Base-by-base conservation (phyloP, 2,329 filamentous ascomycete genomes). In the Pseudogymnoascus sp. region DNA sequence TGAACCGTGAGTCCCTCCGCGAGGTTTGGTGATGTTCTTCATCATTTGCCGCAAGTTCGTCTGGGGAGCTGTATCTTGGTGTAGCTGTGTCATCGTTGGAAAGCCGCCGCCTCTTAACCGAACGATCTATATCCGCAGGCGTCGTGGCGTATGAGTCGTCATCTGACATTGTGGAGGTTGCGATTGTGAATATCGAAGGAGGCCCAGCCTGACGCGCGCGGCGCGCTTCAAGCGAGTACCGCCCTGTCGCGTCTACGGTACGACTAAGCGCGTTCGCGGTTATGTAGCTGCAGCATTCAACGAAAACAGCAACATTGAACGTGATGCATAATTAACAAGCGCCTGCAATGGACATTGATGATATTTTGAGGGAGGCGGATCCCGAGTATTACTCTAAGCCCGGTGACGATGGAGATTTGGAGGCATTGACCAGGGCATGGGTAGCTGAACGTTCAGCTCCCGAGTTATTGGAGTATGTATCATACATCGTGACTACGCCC, bases 401-500 rank as follows among this genome's bases (percentile, higher is more conserved):
- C 36, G 69, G 68, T 36, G 64, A 67, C 40, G 69, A 66, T 21
- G 61, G 62, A 47, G 93, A 97, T 76, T 82, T 97, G 69, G 92
- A 97, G 75, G 86, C 90, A 62, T 79, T 99, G 69, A 97, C 93
- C 69, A 88, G 93, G 71, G 89, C 88, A 71, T 99, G 93, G 93
- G 85, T 97, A 50, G 91, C 93, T 47, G 96, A 99, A 76, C 86
- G 95, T 69, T 90, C 89, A 64, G 88, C 91, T 50, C 91, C 93
- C 2, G 93, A 97, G 76, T 81, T 99, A n/a, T 80, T 97, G 40
- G 84, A 87, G 77, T 97, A 86, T 77, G 79, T 69, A 19, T 19
- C 38, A 21, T 26, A 42, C 60, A 38, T 28, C 31, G 40, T 38
- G 40, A 15, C 31, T 4, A 21, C 28, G 9, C 17, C 38, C 40